A percentile compares a stretch with the other conserved stretches of the same genome.
Conservation (phyloP, 2,329 filamentous ascomycete genomes). For the Sclerotinia sclerotiorum region DNA sequence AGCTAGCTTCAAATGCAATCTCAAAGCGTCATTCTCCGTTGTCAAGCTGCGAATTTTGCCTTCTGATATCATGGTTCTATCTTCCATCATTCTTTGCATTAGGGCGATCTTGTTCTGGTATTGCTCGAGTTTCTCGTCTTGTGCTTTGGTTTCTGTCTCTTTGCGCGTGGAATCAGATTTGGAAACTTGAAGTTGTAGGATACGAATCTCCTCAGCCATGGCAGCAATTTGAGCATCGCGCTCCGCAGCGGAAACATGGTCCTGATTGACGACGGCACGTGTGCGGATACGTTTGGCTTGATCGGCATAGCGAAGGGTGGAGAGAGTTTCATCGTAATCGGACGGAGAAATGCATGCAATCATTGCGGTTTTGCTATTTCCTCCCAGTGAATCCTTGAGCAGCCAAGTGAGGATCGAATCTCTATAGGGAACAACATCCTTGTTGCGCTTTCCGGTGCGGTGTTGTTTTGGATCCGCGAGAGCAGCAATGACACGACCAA, state of each 20-base stretch:
- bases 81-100: slow-evolving; percentile 96
- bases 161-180: slow-evolving; percentile 59
- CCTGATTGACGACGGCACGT: slow-evolving; percentile 91
- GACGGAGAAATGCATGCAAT: slow-evolving; percentile 94
- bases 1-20: slow-evolving; percentile 84
- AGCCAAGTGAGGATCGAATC: slow-evolving; percentile 85
- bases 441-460: slow-evolving; percentile 56
- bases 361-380: slow-evolving; percentile 98
- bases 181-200: slow-evolving; percentile 70
- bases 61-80: slow-evolving; percentile 84
- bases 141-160: slow-evolving; percentile 67
- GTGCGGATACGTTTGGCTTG: slow-evolving; percentile 97
- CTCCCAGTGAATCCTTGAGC: slow-evolving; percentile 90
- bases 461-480: slow-evolving; percentile 70
- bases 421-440: slow-evolving; percentile 83
- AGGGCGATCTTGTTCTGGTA: slow-evolving; percentile 87
- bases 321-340: slow-evolving; percentile 96
- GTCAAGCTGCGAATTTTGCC: slow-evolving; percentile 89
- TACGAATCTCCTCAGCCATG: slow-evolving; percentile 93
- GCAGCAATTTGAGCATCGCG: slow-evolving; percentile 90
- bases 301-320: slow-evolving; percentile 93
- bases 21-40: slow-evolving; percentile 85
- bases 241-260: slow-evolving; percentile 87
- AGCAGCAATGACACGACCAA: slow-evolving; percentile 93
- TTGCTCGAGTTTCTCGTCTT: slow-evolving; percentile 85